Conservation (phyloP, 2,329 filamentous ascomycete species). For the Alternaria triticimaculans region DNA sequence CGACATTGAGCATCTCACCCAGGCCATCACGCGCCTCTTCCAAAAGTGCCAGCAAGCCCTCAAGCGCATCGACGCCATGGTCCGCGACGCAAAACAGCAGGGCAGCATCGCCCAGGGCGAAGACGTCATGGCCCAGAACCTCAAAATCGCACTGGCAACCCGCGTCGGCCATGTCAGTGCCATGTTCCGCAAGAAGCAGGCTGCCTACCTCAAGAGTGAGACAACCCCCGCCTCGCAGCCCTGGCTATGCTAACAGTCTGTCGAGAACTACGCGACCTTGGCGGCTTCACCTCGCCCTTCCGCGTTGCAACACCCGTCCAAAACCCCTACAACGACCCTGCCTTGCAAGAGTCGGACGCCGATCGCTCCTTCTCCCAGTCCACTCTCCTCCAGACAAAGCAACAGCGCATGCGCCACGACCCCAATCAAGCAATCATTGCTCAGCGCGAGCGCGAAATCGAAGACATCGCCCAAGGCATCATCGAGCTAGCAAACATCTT, state of each 20-base stretch:
- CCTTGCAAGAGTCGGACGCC: slow-evolving; percentile 84
- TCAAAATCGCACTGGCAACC: slow-evolving; percentile 88
- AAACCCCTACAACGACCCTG: slow-evolving; percentile 81
- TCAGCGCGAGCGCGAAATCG: slow-evolving; percentile 94
- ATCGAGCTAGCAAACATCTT: slow-evolving; percentile 97
- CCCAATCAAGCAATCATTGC: slow-evolving; percentile 79
- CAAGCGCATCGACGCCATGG: slow-evolving; percentile 85
- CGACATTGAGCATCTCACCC: slow-evolving; percentile 89
- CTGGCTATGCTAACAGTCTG: slow-evolving; percentile 17
- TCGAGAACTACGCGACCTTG: slow-evolving; percentile 53
- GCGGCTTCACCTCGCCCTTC: slow-evolving; percentile 57
- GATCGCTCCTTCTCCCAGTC: slow-evolving; percentile 92
- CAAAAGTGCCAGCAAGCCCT: slow-evolving; percentile 90
- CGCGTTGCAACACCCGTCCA: slow-evolving; percentile 54
- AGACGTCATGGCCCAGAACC: slow-evolving; percentile 94
- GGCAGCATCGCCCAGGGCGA: slow-evolving; percentile 80
- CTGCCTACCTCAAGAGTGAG: slow-evolving; percentile 90
- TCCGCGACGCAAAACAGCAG: slow-evolving; percentile 76
- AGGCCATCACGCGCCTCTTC: slow-evolving; percentile 86
- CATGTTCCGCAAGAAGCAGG: slow-evolving; percentile 95
- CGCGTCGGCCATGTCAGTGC: slow-evolving; percentile 92
- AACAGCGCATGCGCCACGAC: slow-evolving; percentile 66
- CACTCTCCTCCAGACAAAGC: slow-evolving; percentile 79
- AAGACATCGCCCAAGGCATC: slow-evolving; percentile 96
- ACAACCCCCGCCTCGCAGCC: background rate